Evolutionary conservation across 1,284 basidiomycete species (phyloP), one percentile per base, ranked within the genome.

Genomic region (Cryptococcus floricola): DNA sequence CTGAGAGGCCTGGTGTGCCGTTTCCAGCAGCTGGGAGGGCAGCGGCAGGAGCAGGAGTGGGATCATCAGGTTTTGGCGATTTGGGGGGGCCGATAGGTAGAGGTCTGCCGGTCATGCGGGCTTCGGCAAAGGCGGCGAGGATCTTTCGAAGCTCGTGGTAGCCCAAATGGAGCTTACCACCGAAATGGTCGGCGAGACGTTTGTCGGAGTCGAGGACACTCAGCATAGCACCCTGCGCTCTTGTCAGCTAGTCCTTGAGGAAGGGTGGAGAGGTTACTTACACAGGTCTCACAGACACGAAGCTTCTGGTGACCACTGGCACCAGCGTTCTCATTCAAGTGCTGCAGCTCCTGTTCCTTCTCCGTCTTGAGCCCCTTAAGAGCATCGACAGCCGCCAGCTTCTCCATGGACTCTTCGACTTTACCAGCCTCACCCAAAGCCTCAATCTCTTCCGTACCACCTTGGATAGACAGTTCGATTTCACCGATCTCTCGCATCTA

Each of bases 111-210:
- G 89, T 88, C 77, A 91, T 88, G 54, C 90, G 85, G 56, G 91
- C 87, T 73, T 91, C 89, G 63, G 85, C 86, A 77, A 93, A 95
- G 73, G 90, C 89, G 52, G 81, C 77, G 59, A 98, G 83, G 83
- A 96, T 88, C 79, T 95, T 92, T 54, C 96, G 88, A 62, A 99
- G 81, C 78, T 98, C 93, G 75, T 97, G 91, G 79, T 98, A 99
- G 10, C 96, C 96, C 68, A 98, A 78, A 80, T 98, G 96, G 92
- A 98, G 96, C 93, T 98, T 98, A 68, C 96, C 96, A 79, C 96
- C 96, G 80, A 99, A 99, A 78, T 99, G 96, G 80, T 99, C 96
- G 50, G 96, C 96, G 62, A 99, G 81, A 76, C 96, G 91, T 75
- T 96, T 87, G 81, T 99, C 96, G 60, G 94, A 98, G 78, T 99